Base-by-base conservation (phyloP, 371 early-diverging fungal genomes). In the Actinomucor elegans region DNA sequence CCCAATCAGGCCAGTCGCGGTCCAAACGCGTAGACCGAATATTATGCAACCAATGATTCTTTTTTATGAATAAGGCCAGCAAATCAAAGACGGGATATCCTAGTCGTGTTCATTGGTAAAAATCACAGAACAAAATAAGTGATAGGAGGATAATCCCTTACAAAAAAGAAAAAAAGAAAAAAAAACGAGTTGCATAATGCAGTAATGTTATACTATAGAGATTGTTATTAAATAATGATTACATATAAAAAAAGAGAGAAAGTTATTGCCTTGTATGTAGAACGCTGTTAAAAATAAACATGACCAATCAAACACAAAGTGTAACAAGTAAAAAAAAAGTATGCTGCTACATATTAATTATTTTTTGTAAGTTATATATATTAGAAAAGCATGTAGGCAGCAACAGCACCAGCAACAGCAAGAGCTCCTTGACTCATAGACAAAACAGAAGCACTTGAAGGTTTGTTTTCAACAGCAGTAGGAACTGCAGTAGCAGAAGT, bases 371-470 rank as follows among this genome's bases (percentile, higher is more conserved):
- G 40, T 4, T 15, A 21, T 20, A 32, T 47, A 23, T 34, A 49
- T 38, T 40, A 50, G n/a, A 51, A 55, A 24, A 64, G 33, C 41
- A 64, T 37, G 40, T 59, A 59, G 17, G 52, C 55, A 33, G 51
- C 48, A 35, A 52, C 36, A 36, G 49, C 59, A 48, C 56, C 57
- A 17, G 41, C 29, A 17, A 53, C 20, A 52, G 38, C 33, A 43
- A 65, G 41, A 28, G 44, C 31, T 24, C 60, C 49, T 43, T 59
- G 56, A 17, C 43, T 36, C 12, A 60, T 34, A 11, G 32, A 9
- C 47, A 65, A 56, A 29, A 51, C 38, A 48, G 53, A 54, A 34
- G 65, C 55, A 48, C 44, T 35, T 17, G 64, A 64, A 28, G 52
- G 42, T 46, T 45, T 33, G 37, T 57, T 54, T 27, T 38, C 45